Conservation (phyloP, 1,139 yeast species). For the Diutina neorugosa region DNA sequence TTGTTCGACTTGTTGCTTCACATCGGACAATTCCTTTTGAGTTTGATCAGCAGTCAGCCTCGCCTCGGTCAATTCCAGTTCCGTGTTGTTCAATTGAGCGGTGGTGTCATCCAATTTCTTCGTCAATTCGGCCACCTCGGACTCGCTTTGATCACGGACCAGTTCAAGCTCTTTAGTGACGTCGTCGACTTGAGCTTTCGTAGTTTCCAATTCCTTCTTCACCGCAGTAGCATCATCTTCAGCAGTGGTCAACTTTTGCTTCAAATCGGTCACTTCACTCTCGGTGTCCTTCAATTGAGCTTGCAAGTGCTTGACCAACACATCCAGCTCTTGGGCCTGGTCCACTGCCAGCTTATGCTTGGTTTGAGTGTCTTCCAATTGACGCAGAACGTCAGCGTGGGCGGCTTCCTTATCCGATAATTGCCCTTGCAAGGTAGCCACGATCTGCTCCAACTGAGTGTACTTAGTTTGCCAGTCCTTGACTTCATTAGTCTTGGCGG, state of each 20-base stretch:
- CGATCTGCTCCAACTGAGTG: not conserved
- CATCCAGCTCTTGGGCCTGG: not conserved
- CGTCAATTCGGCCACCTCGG: not conserved
- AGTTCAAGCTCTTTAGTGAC: not conserved
- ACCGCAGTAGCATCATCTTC: not conserved
- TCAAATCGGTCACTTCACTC: not conserved
- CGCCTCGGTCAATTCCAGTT: not conserved
- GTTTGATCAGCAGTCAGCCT: not conserved
- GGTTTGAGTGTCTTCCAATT: conserved; percentile 5
- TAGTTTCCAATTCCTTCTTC: not conserved
- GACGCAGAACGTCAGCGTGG: conserved; percentile 3
- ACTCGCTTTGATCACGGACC: not conserved
- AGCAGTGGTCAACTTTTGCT: not conserved
- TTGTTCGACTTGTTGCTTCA: not conserved
- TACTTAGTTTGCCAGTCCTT: not conserved
- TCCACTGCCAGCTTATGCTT: not conserved
- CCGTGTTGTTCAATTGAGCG: not conserved
- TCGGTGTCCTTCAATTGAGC: not conserved
- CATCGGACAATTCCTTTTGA: not conserved
- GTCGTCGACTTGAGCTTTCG: not conserved
- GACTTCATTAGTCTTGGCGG: not conserved
- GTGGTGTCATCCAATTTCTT: not conserved
- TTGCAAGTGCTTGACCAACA: not conserved
- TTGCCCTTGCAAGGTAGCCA: conserved; percentile 2
- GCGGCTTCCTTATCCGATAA: not conserved